Conservation (phyloP, 495 filamentous ascomycete species). For the Penicillium silybi region DNA sequence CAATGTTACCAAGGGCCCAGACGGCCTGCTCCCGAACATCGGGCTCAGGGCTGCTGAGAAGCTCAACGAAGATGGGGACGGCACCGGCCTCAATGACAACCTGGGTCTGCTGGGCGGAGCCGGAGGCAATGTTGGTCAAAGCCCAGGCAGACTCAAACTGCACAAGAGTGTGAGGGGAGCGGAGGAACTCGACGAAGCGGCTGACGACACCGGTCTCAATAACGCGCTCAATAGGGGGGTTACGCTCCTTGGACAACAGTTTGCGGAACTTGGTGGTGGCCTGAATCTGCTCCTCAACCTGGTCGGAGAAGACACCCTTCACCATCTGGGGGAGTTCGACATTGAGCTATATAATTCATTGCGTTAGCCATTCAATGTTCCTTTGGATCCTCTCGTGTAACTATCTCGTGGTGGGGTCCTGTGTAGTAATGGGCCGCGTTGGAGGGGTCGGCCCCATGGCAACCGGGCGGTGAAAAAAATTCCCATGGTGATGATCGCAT, state of each 20-base stretch:
- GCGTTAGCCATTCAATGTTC: constrained; percentile 31
- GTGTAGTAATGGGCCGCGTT: constrained; percentile 14
- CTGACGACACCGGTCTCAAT: constrained; percentile 98
- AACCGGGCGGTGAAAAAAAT: constrained; percentile 44
- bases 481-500: constrained; percentile 34
- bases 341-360: constrained; percentile 64
- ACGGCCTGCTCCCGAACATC: constrained; percentile 99
- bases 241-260: constrained; percentile 95
- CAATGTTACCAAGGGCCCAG: constrained; percentile 99
- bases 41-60: constrained; percentile 90
- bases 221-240: constrained; percentile 97
- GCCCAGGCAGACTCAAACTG: constrained; percentile 99
- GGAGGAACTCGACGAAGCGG: constrained; percentile 97
- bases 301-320: constrained; percentile 93
- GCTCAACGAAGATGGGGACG: constrained; percentile 97
- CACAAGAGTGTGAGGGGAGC: constrained; percentile 95
- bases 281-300: constrained; percentile 96
- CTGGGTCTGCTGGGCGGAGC: constrained; percentile 94
- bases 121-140: constrained; percentile 98
- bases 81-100: constrained; percentile 98
- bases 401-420: constrained; percentile 17
- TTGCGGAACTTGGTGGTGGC: constrained; percentile 99
- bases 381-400: constrained; percentile 1
- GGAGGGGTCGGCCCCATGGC: constrained; percentile 29
- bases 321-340: constrained; percentile 99